These are phyloP conservation scores for Crithidia expoeki DNA, from an alignment of 208 protist genomes.

Conservation along the genomic window DNA sequence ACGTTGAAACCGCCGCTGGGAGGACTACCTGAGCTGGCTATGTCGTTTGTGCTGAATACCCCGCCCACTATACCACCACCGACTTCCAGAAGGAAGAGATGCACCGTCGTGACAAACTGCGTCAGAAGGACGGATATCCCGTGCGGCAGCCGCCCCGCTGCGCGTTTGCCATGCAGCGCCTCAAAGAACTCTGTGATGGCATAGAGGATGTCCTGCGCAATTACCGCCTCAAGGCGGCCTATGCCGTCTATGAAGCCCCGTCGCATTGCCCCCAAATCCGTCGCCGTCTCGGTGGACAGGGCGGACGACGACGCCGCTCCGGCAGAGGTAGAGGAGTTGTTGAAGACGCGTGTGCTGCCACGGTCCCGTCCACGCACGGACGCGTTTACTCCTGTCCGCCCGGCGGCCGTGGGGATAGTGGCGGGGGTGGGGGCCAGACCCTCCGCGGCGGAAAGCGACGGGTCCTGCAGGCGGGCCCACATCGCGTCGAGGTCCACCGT, in stretches of 20 bases:
- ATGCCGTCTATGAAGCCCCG: constrained; percentile 39
- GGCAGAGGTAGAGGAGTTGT: background rate
- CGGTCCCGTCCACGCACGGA: background rate
- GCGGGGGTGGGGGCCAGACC: background rate
- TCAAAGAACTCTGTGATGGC: constrained; percentile 84
- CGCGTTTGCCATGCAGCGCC: constrained; percentile 69
- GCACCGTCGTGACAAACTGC: constrained; percentile 74
- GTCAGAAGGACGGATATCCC: constrained; percentile 80
- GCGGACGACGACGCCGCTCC: background rate
- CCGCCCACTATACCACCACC: constrained; percentile 7
- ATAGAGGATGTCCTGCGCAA: constrained; percentile 86
- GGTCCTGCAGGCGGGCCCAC: constrained; percentile 24
- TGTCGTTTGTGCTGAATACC: constrained; percentile 1
- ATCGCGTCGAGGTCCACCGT: constrained; percentile 60
- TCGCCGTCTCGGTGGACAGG: background rate
- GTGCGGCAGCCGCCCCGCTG: constrained; percentile 69
- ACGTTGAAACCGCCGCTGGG: background rate
- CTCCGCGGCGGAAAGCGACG: constrained; percentile 4
- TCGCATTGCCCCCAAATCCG: constrained; percentile 8
- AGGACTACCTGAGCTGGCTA: background rate
- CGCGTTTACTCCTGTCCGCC: background rate
- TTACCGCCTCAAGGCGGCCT: constrained; percentile 72
- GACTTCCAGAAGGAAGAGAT: constrained; percentile 73
- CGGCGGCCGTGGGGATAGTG: background rate
- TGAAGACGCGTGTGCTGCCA: background rate